Evolutionary conservation across 1,284 basidiomycete species (phyloP), one percentile per base, ranked within the genome.

Genomic region (Phellinidium pouzarii): DNA sequence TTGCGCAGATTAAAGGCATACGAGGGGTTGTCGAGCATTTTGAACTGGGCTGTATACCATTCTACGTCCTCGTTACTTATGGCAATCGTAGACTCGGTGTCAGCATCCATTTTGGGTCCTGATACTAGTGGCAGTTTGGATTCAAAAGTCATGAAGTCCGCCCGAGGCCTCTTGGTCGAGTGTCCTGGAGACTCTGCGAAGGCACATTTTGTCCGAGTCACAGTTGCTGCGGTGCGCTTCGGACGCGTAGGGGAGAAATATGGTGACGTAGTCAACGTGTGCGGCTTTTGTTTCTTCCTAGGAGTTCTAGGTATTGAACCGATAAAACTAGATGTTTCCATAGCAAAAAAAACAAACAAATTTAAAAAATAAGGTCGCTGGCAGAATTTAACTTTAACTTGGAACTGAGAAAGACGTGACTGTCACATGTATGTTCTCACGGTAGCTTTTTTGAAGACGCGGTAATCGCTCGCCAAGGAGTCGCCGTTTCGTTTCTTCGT

Each of bases 71-170:
- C 48, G 4, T 50, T 40, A 17, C n/a, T 17, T 11, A 50, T 11
- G 2, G 17, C 4, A 19, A 42, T 29, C 8, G 22, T 27, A 17
- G 20, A 23, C 19, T 9, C 20, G 11, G 37, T 27, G 19, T 9
- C 17, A 8, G 26, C 25, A 20, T 20, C 17, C 22, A 50, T 20
- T 26, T 50, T 22, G 9, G 38, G 29, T 3, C 29, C 38, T 3
- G 37, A 40, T 9, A 37, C 48, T 26, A 50, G 19, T 17, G 48
- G 48, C 17, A 50, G 25, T 7, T 29, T 20, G 29, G 19, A 12
- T 17, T 50, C 37, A 26, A 50, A 43, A 19, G 48, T 50, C 40
- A 50, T 50, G 48, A 50, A 50, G 22, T 31, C 48, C 23, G 37
- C 34, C n/a, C n/a, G n/a, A n/a, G n/a, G n/a, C n/a, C 27, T 40